Conservation (phyloP, 108 stramenopile species). For the Cyclotella distinguenda region DNA sequence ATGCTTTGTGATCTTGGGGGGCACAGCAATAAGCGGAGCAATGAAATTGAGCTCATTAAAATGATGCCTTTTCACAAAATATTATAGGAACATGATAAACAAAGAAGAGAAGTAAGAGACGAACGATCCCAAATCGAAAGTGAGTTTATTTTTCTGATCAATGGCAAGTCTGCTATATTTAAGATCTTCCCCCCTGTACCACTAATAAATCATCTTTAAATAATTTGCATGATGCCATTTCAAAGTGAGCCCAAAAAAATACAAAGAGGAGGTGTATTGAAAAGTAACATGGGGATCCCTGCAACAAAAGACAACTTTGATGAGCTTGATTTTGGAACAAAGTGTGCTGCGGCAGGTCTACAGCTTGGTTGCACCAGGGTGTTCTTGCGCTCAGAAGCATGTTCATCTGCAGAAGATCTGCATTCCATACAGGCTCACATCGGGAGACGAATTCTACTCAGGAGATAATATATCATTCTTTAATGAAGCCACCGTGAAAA, state of each 20-base stretch:
- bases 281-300: constrained; percentile 47
- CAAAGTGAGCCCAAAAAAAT: constrained; percentile 13
- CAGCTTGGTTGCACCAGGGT: constrained; percentile 65
- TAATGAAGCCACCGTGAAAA: constrained; percentile 46
- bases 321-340: constrained; percentile 42
- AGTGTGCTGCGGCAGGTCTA: constrained; percentile 46
- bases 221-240: background rate
- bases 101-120: constrained; percentile 25
- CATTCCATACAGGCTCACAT: constrained; percentile 52
- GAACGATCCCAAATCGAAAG: constrained; percentile 8
- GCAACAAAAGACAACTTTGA: constrained; percentile 37
- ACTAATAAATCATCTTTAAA: too few relatives aligned
- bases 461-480: constrained; percentile 47
- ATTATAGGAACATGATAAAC: constrained; percentile 41
- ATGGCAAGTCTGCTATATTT: background rate
- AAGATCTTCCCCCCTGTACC: too few relatives aligned
- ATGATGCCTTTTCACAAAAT: constrained; percentile 32
- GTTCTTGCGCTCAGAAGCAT: constrained; percentile 57
- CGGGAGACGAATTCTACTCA: constrained; percentile 36
- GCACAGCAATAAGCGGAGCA: constrained; percentile 36
- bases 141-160: background rate
- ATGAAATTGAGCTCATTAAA: constrained; percentile 42
- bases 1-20: constrained; percentile 44
- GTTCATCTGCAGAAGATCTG: constrained; percentile 41
- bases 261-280: constrained; percentile 40